These are phyloP conservation scores for Liriodendron chinense DNA, from an alignment of 164 flowering plant species.

Conservation along the genomic window DNA sequence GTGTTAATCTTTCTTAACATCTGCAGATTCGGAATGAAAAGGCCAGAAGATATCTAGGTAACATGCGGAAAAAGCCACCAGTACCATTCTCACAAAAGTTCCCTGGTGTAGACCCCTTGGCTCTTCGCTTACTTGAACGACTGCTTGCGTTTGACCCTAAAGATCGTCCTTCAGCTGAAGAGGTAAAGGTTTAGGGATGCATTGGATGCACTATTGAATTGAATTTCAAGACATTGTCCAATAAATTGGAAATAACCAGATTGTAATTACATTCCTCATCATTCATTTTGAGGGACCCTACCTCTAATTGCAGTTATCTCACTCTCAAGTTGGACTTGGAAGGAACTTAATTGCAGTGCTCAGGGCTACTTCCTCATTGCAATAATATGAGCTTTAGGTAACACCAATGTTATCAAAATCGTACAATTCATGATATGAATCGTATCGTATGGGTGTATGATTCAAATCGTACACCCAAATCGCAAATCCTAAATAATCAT, in stretches of 20 bases:
- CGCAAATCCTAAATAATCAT: no score
- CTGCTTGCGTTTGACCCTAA: slow-evolving; percentile 89
- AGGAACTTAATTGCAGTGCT: neutral
- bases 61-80: slow-evolving; percentile 70
- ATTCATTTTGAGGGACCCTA: neutral
- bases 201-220: neutral
- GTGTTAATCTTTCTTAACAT: neutral
- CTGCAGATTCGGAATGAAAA: slow-evolving; percentile 94
- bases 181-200: slow-evolving; percentile 38
- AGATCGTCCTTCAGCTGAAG: slow-evolving; percentile 93
- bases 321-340: neutral
- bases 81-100: slow-evolving; percentile 74
- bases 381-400: no score
- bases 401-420: no score
- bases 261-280: no score
- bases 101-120: slow-evolving; percentile 71
- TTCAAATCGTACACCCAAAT: no score
- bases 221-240: neutral
- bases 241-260: neutral
- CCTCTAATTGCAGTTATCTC: neutral
- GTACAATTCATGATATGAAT: no score
- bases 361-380: neutral
- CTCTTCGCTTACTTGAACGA: slow-evolving; percentile 77
- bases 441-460: no score
- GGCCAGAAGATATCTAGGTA: slow-evolving; percentile 77